phyloP scores from a whole-genome alignment of 768 basidiomycete genomes.

The Leccinum rimulosum region DNA sequence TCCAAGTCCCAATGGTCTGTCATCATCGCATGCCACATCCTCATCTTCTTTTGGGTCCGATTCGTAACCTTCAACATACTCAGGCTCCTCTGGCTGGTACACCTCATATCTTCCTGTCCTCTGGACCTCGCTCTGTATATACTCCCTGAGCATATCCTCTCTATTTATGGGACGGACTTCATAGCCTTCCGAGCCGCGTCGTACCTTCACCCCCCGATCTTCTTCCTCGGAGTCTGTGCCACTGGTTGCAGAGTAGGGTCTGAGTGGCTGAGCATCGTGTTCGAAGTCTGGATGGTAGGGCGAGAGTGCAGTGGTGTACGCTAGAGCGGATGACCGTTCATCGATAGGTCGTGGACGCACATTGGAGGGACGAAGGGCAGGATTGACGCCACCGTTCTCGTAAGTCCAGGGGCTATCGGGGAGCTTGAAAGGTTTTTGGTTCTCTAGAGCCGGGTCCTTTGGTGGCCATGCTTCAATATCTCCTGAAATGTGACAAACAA shows the following conservation, averaged over 20 bases:
- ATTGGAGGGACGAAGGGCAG: constrained; percentile 66
- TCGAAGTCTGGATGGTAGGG: constrained; percentile 78
- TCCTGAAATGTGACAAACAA: constrained; percentile 25
- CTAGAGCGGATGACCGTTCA: constrained; percentile 26
- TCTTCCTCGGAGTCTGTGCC: constrained; percentile 33
- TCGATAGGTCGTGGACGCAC: constrained; percentile 32
- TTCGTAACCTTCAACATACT: constrained; percentile 41
- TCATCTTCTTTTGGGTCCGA: constrained; percentile 7
- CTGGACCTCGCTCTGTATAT: constrained; percentile 52
- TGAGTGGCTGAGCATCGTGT: constrained; percentile 27
- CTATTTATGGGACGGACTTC: constrained; percentile 63
- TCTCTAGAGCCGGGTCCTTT: constrained; percentile 48
- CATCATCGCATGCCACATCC: constrained; percentile 16
- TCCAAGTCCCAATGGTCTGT: constrained; percentile 18
- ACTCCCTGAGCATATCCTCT: constrained; percentile 60
- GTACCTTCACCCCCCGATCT: constrained; percentile 38
- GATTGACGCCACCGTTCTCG: constrained; percentile 74
- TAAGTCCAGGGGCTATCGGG: constrained; percentile 83
- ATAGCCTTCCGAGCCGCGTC: constrained; percentile 81
- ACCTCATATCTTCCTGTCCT: constrained; percentile 61
- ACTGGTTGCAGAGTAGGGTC: constrained; percentile 15
- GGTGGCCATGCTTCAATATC: constrained; percentile 67
- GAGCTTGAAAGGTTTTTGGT: constrained; percentile 43
- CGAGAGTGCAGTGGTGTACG: constrained; percentile 50
- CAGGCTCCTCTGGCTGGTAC: constrained; percentile 56